Base-by-base conservation (phyloP, 495 filamentous ascomycete species). In the Rhypophila decipiens region DNA sequence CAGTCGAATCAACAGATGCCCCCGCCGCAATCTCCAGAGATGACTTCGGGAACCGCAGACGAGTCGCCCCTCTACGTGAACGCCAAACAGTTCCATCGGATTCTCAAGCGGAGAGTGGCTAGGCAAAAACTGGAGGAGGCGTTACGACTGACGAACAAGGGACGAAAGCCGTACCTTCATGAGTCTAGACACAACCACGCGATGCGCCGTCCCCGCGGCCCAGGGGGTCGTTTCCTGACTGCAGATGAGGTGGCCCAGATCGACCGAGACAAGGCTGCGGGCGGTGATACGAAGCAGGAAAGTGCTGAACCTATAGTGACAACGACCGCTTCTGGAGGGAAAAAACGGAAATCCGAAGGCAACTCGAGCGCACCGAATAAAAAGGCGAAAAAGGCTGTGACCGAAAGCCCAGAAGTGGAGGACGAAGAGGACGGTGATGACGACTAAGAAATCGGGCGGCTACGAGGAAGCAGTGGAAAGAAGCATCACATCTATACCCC, bases 121-220 rank as follows among this genome's bases (percentile, higher is more conserved):
- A 80, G 93, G 31, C 93, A 98, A 64, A 88, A 87, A 64, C 67
- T 98, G 38, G 93, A 98, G 62, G 93, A 98, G 60, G 80, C 87
- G 33, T 64, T 99, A 37, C 82, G 93, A 23, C 71, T 97, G 34
- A 96, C 93, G 5, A 93, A 84, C 33, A 99, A 97, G 67, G 90
- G 91, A 19, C 82, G 93, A 24, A 97, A 96, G 65, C 93, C 93
- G 7, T 99, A 99, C 55, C 76, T 99, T 29, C 93, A 99, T 69
- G 93, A 99, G 61, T 97, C 93, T n/a, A 77, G 93, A 55, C 93
- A 99, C 61, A 99, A 99, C 57, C 93, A 99, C 64, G 93, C 93
- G 8, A 99, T 99, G 93, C 80, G 94, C 31, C 77, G 93, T 53
- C 93, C 93, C 19, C 83, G 93, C 61, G 93, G 93, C 10, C 93